Evolutionary conservation across 352 stramenopile genomes (phyloP), one percentile per base, ranked within the genome.

Genomic region (Globisporangium radiosum): DNA sequence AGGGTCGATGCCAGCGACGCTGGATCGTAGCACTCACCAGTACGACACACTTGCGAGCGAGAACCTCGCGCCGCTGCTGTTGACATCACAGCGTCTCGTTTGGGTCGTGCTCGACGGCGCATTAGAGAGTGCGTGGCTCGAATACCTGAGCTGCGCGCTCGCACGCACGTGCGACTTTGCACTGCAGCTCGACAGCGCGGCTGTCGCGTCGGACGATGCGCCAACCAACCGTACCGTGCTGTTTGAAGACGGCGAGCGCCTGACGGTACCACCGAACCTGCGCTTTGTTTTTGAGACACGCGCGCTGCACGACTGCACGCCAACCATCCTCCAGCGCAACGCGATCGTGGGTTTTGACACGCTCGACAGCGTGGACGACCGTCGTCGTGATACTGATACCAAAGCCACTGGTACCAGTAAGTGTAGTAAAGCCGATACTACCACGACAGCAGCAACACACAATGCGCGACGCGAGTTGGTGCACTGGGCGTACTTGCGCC

Each of bases 241-340:
- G 8, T 81, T 85, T 17, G 15, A 72, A 14, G 70, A 80, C 40
- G 71, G 75, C 4, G 73, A 75, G 48, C 77, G 81, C 56, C 84
- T 87, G 74, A 85, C 73, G 0, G 44, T 85, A 1, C 77, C 81
- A 1, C 76, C 80, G 3, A 88, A 89, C 25, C 33, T 92, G 13
- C 78, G 71, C 0, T 73, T 92, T 33, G 1, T 85, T 0, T 90
- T 90, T 38, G 83, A 92, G 56, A 70, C 76, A 0, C 49, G 81
- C 9, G 61, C 66, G 3, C 57, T 87, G 19, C 43, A 56, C 0
- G 38, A 78, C 43, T 75, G 67, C 0, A 77, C 73, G 3, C 75
- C 77, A 0, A 59, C 25, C 7, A 59, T 81, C 25, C 44, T 84
- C 6, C 47, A 69, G 4, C 51, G 60, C 36, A 76, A 64, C 45